Percentiles rank a stretch among this genome's conserved stretches.
Conservation (phyloP, 1,284 basidiomycete species). For the Moesziomyces antarcticus region DNA sequence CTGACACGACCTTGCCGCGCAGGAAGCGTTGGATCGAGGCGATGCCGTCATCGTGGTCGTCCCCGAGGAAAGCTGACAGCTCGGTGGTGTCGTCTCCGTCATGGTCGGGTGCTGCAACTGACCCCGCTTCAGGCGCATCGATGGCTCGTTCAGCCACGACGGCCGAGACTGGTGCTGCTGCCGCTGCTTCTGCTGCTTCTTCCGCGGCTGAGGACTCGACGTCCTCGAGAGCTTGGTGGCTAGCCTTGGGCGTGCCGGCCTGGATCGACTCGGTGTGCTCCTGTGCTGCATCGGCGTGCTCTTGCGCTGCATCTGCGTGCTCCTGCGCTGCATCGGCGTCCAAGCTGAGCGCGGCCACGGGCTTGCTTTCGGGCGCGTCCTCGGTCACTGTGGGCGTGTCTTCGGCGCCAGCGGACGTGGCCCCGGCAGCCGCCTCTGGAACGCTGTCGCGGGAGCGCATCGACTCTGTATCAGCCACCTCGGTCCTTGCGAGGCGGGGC, state of each 20-base stretch:
- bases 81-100: conserved; percentile 5
- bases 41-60: conserved; percentile 29
- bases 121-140: not conserved
- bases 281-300: not conserved
- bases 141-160: not conserved
- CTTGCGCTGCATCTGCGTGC: conserved; percentile 2
- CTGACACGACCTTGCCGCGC: conserved; percentile 30
- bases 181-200: not conserved
- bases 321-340: not conserved
- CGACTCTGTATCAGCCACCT: not conserved
- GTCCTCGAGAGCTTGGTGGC: not conserved
- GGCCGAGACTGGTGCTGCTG: conserved; percentile 1
- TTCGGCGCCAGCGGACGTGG: no score
- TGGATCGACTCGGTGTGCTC: not conserved
- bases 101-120: not conserved
- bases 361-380: no score
- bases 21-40: conserved; percentile 40
- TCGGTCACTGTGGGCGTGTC: no score
- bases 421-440: no score
- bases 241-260: conserved; percentile 2
- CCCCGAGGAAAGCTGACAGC: conserved; percentile 10
- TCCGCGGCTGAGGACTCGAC: not conserved
- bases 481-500: conserved; percentile 15
- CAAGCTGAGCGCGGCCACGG: no score
- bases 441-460: no score